Base-by-base conservation (phyloP, 2,329 filamentous ascomycete genomes). In the Colletotrichum chlorophyti region DNA sequence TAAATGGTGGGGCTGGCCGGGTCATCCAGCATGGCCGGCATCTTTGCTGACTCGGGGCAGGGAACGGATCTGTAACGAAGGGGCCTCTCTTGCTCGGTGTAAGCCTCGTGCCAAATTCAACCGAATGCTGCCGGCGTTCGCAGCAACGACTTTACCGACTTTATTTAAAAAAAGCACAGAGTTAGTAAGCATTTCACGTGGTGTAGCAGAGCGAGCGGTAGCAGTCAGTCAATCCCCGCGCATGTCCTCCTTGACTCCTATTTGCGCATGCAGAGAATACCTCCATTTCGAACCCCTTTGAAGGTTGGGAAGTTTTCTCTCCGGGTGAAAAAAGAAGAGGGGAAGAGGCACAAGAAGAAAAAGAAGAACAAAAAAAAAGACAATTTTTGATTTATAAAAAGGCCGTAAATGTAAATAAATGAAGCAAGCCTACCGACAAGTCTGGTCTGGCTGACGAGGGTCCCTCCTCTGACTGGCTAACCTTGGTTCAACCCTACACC, bases 21-120 rank as follows among this genome's bases (percentile, higher is more conserved):
- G 70, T 93, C 90, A 70, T 93, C 90, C 69, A 92, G 82, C 75
- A 91, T 89, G 63, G 91, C 89, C 67, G 90, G 88, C 90, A 93
- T 92, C 65, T 73, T 75, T 24, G 31, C 42, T 46, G 43, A 49
- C 29, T 54, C 52, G 38, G 35, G 11, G n/a, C n/a, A n/a, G n/a
- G n/a, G 38, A 24, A 27, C 19, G 26, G 50, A 21, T 43, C 41
- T 35, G 42, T 37, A 42, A 32, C 27, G 54, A 40, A 24, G 41
- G 53, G 50, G 50, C 37, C 55, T 48, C 27, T 51, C 34, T 35
- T 11, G 42, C 17, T 21, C 6, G 12, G n/a, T 26, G 2, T 23
- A 31, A 51, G 47, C 17, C 26, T 19, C 15, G 38, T 14, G 43
- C 31, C 26, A 27, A 35, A 24, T n/a, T n/a, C n/a, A n/a, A n/a